A percentile compares a stretch with the other conserved stretches of the same genome.
These are phyloP conservation scores for Gossypium bickii DNA, from an alignment of 345 rosid genomes.

Conservation along the genomic window DNA sequence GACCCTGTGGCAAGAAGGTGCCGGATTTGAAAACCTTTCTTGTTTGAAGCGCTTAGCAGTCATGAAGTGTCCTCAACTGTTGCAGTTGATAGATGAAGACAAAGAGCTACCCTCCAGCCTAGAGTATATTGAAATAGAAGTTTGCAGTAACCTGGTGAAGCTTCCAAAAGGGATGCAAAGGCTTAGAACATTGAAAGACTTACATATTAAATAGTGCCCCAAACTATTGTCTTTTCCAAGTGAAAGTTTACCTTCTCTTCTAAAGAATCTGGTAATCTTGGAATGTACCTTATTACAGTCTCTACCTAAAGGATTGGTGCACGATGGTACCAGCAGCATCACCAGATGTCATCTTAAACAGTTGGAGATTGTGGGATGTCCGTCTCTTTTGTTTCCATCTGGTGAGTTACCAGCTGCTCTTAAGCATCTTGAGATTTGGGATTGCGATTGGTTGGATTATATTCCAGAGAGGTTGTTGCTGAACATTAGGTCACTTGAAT, in stretches of 20 bases:
- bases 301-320: not conserved
- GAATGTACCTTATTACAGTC: not conserved
- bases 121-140: slow-evolving; percentile 3
- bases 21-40: slow-evolving; percentile 7
- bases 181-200: not conserved
- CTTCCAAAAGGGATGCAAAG: not conserved
- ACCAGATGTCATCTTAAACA: slow-evolving; percentile 4
- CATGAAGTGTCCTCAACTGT: slow-evolving; percentile 4
- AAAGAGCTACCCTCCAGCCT: slow-evolving; percentile 8
- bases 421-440: slow-evolving; percentile 13
- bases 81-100: slow-evolving; percentile 1
- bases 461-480: slow-evolving; percentile 12
- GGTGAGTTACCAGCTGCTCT: slow-evolving; percentile 5
- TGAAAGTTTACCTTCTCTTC: not conserved
- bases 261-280: not conserved
- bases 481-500: slow-evolving; percentile 15
- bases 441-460: not conserved
- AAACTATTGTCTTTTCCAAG: slow-evolving; percentile 5
- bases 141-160: not conserved
- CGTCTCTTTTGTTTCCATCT: slow-evolving; percentile 17
- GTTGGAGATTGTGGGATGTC: slow-evolving; percentile 19
- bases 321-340: not conserved
- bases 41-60: slow-evolving; percentile 11
- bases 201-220: slow-evolving; percentile 9
- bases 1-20: not conserved